Evolutionary conservation across 2,329 filamentous ascomycete genomes (phyloP), one percentile per base, ranked within the genome.

Genomic region (Aspergillus pseudoterreus): DNA sequence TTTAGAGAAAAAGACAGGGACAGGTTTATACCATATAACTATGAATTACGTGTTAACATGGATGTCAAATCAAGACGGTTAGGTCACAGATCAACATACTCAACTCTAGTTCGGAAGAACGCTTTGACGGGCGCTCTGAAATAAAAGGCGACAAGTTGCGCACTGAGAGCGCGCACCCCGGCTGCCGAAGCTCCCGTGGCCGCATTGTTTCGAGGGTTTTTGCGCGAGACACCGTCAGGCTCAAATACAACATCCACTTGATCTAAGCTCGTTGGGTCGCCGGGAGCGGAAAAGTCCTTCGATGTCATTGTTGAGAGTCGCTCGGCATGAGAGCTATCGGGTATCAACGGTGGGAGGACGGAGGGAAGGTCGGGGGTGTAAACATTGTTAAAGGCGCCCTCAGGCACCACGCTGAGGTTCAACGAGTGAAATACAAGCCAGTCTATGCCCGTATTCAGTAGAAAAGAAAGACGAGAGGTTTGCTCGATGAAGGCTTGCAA

Each of bases 51-150:
- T 42, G 17, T 22, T 42, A 42, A 42, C 6, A 42, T 19, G 47
- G 47, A 38, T 24, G 12, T 14, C 5, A 39, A 11, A n/a, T 12
- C 24, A 45, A 19, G 15, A 24, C 17, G 9, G 5, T 22, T 3
- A 42, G 5, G 2, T 2, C 15, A 24, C 9, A 38, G 35, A 12
- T 12, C 15, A 42, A 42, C 79, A 67, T 91, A 96, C 75, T 96
- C 92, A 57, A 96, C 90, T 52, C 92, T 79, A 1, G 89, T 92
- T 55, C 90, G 83, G 73, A 96, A 95, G 68, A 96, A 96, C 14
- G 91, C 88, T 72, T 96, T 96, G 48, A 91, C 88, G 1, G 92
- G 92, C 0, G 90, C 90, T 51, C 91, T 81, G 67, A 96, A 96
- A 74, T 95, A 96, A 63, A 96, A 96, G 21, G 90, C 86, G 49